phyloP scores from a whole-genome alignment of 345 rosid genomes.

The Litchi chinensis region DNA sequence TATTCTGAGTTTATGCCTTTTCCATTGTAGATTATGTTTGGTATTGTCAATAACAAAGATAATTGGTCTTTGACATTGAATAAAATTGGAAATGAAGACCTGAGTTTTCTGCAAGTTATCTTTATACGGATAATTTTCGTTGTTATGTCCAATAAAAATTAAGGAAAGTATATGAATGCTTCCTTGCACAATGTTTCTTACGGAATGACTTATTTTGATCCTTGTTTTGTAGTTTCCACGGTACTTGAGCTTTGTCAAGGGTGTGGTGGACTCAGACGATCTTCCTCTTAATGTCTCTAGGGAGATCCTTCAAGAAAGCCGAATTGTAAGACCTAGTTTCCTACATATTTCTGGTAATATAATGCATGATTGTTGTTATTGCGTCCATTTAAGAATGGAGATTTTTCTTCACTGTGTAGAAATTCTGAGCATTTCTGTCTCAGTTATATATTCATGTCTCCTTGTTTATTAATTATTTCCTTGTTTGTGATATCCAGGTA shows the following conservation, averaged over 20 bases:
- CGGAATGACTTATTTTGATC: conserved; percentile 5
- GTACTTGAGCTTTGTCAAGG: conserved; percentile 94
- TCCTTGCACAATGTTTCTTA: not conserved
- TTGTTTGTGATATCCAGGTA: conserved; percentile 43
- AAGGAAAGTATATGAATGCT: not conserved
- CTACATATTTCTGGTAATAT: not conserved
- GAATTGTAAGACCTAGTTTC: conserved; percentile 54
- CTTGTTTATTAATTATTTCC: conserved; percentile 2
- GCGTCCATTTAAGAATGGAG: not conserved
- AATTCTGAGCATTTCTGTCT: not conserved
- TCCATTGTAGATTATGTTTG: not conserved
- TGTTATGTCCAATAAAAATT: not conserved
- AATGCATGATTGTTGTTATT: not conserved
- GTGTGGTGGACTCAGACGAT: conserved; percentile 94
- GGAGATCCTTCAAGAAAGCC: conserved; percentile 96
- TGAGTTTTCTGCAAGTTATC: not conserved
- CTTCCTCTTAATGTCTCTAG: conserved; percentile 98
- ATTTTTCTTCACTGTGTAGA: not conserved
- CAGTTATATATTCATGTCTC: not conserved
- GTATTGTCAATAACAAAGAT: not conserved
- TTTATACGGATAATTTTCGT: not conserved
- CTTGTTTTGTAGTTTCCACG: conserved; percentile 75
- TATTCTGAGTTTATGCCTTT: not conserved
- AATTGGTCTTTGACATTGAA: not conserved
- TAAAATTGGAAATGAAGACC: not conserved